Evolutionary conservation across 495 filamentous ascomycete genomes (phyloP), one percentile per base, ranked within the genome.

Genomic region (Ramalina intermedia): DNA sequence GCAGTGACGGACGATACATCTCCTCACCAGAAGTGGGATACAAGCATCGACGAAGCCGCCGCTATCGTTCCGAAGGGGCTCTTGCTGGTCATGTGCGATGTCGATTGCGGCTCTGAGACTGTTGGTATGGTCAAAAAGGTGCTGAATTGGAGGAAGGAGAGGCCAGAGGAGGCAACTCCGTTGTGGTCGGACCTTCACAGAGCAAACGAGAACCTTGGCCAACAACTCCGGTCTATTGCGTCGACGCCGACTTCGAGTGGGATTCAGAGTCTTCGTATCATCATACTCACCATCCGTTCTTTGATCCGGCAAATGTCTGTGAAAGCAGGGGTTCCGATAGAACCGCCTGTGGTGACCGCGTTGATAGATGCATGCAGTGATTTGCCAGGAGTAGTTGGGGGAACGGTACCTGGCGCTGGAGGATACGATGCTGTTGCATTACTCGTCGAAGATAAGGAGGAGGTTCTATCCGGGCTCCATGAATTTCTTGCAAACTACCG

Each of bases 41-140:
- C 76, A 2, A 74, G 85, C 54, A 78, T 85, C 37, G 58, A 65
- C 14, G 84, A 89, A 56, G 65, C 70, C 20, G 72, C 70, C 23
- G 76, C 82, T 54, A 67, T 66, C 57, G 70, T 89, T 7, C 84
- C 84, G 0, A 70, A 69, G 1, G 79, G 79, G 0, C 67, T 86
- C 51, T 71, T 79, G 42, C 66, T 98, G 52, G 79, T 94, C 7
- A 87, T 98, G 78, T 94, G 87, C 51, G 91, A 98, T 60, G 91
- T 98, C 14, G 84, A 93, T 61, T 94, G 91, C 57, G 91, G 91
- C 40, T 85, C 80, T n/a, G 72, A 90, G 61, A 94, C 90, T 12
- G 88, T 90, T 0, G 79, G 87, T 6, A 94, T 98, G 90, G 91
- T 94, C 21, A 93, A 85, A 70, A 76, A 83, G 60, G 84, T 98